Evolutionary conservation across 352 stramenopile genomes (phyloP).

Genomic region (Pythium oligandrum): DNA sequence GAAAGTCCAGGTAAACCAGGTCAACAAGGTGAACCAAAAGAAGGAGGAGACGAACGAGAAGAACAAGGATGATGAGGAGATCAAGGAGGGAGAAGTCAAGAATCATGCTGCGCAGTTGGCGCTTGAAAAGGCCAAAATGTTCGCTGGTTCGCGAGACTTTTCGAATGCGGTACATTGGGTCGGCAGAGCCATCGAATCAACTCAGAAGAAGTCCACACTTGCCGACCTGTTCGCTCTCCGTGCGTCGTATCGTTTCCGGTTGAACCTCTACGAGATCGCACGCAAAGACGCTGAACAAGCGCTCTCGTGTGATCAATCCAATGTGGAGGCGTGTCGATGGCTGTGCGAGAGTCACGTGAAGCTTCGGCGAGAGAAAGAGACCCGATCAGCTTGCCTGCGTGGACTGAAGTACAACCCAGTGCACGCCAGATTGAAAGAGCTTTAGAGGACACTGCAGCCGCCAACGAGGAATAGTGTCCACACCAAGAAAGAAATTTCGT

Average conservation of each 20-base stretch:
- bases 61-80: not conserved
- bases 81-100: not conserved
- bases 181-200: constrained; percentile 9
- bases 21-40: not conserved
- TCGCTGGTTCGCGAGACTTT: constrained; percentile 13
- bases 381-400: constrained; percentile 27
- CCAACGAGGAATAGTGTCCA: too few relatives aligned
- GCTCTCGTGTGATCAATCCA: constrained; percentile 21
- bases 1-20: not conserved
- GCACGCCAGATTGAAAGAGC: too few relatives aligned
- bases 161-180: constrained; percentile 17
- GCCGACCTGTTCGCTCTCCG: constrained; percentile 23
- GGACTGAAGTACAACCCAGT: constrained; percentile 27
- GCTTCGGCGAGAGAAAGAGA: constrained; percentile 28
- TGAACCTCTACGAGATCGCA: constrained; percentile 25
- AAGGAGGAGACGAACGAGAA: not conserved
- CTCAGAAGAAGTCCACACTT: constrained; percentile 11
- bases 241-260: constrained; percentile 23
- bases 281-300: constrained; percentile 32
- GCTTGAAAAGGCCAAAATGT: constrained; percentile 12
- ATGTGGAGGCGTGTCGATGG: constrained; percentile 32
- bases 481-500: too few relatives aligned
- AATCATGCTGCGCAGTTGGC: not conserved
- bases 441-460: too few relatives aligned
- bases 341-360: constrained; percentile 29